These are phyloP conservation scores for Magnolia officinalis DNA, from an alignment of 164 flowering plant genomes.

Conservation along the genomic window DNA sequence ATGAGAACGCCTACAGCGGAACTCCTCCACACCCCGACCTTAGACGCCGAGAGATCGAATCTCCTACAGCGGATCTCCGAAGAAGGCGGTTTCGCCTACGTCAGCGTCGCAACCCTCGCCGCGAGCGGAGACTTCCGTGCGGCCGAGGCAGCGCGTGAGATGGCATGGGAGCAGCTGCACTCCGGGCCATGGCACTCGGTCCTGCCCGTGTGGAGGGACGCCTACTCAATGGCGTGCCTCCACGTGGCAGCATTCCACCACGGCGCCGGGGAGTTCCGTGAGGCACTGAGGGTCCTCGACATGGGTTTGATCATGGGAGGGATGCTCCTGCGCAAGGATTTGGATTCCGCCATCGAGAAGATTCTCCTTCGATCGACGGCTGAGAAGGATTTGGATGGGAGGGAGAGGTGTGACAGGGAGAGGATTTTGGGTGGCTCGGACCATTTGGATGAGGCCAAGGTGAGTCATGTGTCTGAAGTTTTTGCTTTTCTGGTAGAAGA, in stretches of 20 bases:
- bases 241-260: constrained; percentile 51
- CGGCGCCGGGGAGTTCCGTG: constrained; percentile 39
- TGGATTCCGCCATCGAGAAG: constrained; percentile 41
- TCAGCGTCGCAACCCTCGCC: constrained; percentile 49
- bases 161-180: constrained; percentile 99
- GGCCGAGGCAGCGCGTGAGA: constrained; percentile 87
- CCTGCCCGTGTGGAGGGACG: constrained; percentile 86
- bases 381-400: background rate
- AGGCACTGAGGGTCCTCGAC: constrained; percentile 72
- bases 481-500: background rate
- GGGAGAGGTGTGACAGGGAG: background rate
- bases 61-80: constrained; percentile 54
- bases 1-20: background rate
- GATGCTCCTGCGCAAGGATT: constrained; percentile 46
- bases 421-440: background rate
- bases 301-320: constrained; percentile 96
- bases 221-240: constrained; percentile 90
- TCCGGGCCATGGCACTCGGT: constrained; percentile 96
- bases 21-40: constrained; percentile 44
- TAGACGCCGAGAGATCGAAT: constrained; percentile 41
- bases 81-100: constrained; percentile 82
- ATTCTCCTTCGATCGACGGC: constrained; percentile 1
- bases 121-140: constrained; percentile 62
- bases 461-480: constrained; percentile 24
- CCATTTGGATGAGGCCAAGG: constrained; percentile 36